Evolutionary conservation across 768 basidiomycete species (phyloP).

Genomic region (Glaciozyma martinii): DNA sequence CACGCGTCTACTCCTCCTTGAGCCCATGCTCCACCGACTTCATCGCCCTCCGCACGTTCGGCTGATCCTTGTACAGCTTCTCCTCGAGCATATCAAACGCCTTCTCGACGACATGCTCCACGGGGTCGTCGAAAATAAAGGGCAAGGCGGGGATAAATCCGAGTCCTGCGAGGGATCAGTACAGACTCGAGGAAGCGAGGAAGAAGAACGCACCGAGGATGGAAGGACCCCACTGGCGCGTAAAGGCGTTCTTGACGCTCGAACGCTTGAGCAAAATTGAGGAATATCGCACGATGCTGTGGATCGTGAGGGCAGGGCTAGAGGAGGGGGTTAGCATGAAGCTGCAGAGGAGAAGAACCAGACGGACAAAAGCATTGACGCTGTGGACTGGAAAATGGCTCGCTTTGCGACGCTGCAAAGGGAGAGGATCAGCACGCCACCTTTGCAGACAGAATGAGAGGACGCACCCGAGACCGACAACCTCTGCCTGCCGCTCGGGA

Average conservation of each 20-base stretch:
- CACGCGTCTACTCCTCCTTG: background rate
- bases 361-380: slow-evolving; percentile 57
- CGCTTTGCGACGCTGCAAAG: slow-evolving; percentile 57
- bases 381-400: slow-evolving; percentile 52
- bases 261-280: slow-evolving; percentile 1
- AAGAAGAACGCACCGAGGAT: background rate
- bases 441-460: slow-evolving; percentile 33
- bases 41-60: background rate
- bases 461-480: slow-evolving; percentile 22
- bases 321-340: slow-evolving; percentile 13
- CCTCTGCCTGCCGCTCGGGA: slow-evolving; percentile 7
- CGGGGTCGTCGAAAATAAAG: slow-evolving; percentile 69
- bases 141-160: slow-evolving; percentile 66
- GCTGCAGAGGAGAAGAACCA: background rate
- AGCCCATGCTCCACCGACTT: background rate
- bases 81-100: slow-evolving; percentile 58
- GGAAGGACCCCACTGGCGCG: background rate
- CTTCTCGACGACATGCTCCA: slow-evolving; percentile 59
- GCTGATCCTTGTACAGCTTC: slow-evolving; percentile 39
- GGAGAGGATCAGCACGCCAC: slow-evolving; percentile 55
- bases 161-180: slow-evolving; percentile 6
- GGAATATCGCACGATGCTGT: slow-evolving; percentile 45
- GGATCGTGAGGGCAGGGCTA: slow-evolving; percentile 73
- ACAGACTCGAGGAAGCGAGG: background rate
- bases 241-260: background rate